Base-by-base conservation (phyloP, 306 rosid species). In the Hippophae tibetana region DNA sequence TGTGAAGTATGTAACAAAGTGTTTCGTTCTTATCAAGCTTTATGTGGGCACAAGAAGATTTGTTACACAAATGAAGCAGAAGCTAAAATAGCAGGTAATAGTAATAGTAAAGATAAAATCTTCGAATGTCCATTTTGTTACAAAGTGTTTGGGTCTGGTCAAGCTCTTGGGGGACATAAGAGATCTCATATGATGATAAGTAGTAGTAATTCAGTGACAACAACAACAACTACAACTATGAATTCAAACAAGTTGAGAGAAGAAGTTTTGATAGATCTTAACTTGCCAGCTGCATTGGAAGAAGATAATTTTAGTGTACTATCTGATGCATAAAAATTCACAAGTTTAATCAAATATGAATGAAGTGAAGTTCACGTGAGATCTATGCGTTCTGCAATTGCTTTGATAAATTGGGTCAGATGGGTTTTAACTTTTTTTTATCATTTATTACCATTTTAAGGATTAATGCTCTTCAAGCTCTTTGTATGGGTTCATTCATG, bases 81-180 rank as follows among this genome's bases (percentile, higher is more conserved):
- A 10, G 69, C 57, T n/a, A 62, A 57, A 62, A 63, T 31, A 31
- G 38, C 38, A 31, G 38, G 38, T 31, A 31, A 31, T 31, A 31
- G 0, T 31, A 4, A 31, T 48, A 1, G 57, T 44, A 53, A 51
- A 11, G 57, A 47, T 50, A 76, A 70, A 72, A 74, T 80, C 57
- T 84, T 86, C 26, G 56, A 78, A 73, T 84, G 95, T 67, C 96
- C 96, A 31, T 88, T 76, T 60, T 88, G 96, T 59, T 65, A 6
- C 11, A 82, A 80, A 62, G 72, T 88, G 0, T 88, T 89, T 52
- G 89, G 95, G 9, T 86, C 89, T 4, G 94, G 95, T n/a, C 97
- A 89, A 76, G 95, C 97, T 1, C 84, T 89, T 10, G 97, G 97
- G 25, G 97, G 97, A 7, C 97, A 89, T 66, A 89, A 86, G 70